phyloP scores from a whole-genome alignment of 495 filamentous ascomycete species.

The Pseudevernia furfuracea region DNA sequence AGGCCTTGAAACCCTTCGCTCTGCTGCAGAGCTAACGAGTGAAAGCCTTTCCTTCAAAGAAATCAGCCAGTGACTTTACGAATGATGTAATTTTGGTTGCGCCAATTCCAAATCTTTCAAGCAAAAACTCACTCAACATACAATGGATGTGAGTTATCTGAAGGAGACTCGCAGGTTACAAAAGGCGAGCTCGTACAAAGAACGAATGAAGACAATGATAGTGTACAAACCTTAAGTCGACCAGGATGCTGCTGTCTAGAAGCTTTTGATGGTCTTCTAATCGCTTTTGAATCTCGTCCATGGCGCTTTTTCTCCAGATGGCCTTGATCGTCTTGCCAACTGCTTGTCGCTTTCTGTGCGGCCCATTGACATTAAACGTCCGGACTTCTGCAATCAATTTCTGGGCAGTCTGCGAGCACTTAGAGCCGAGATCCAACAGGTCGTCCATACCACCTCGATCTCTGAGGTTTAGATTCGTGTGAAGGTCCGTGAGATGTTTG shows the following conservation, averaged over 20 bases:
- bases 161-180: too few species aligned
- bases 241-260: constrained; percentile 10
- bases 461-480: not conserved
- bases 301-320: not conserved
- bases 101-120: too few species aligned
- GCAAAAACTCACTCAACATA: too few species aligned
- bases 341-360: not conserved
- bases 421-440: not conserved
- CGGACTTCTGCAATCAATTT: constrained; percentile 7
- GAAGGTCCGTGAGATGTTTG: not conserved
- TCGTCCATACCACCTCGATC: not conserved
- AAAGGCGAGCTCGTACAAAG: too few species aligned
- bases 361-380: constrained; percentile 4
- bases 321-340: not conserved
- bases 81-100: too few species aligned
- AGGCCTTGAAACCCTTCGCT: not conserved
- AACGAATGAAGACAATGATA: not conserved
- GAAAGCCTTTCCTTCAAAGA: not conserved
- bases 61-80: not conserved
- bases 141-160: too few species aligned
- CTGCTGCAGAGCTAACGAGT: not conserved
- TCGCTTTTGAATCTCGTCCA: constrained; percentile 3
- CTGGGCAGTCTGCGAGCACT: constrained; percentile 16
- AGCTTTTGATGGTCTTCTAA: constrained; percentile 7
- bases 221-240: not conserved